Evolutionary conservation across 441 rosid species (phyloP), one percentile per base, ranked within the genome.

Genomic region (Gossypium davidsonii): DNA sequence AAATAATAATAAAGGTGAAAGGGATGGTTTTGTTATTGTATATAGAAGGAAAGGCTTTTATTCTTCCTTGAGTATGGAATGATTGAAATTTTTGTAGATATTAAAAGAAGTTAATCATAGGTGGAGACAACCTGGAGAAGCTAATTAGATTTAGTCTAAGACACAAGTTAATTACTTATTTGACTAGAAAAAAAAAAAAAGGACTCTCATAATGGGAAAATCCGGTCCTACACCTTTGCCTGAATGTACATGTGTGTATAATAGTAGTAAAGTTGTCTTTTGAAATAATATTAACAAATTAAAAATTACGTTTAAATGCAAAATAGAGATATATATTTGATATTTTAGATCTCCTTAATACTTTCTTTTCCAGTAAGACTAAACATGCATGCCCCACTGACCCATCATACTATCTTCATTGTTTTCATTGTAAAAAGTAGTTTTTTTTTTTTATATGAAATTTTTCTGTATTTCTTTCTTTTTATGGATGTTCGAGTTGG

Each of bases 171-270:
- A 28, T 23, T 21, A 31, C 65, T 68, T 77, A 44, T 79, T 76
- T 79, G 80, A 72, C 82, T 65, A 56, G 34, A 14, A 9, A 7
- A 62, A 6, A 53, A 3, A 4, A 31, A 4, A 31, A 31, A 31
- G 6, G 60, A 31, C 11, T 61, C 48, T 73, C 12, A 68, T 23
- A 64, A 71, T 71, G 62, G 60, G 25, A 23, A 11, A 61, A 52
- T 28, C 61, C 59, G 86, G 84, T 76, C 85, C 84, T 77, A 81
- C 81, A 67, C 14, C n/a, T 68, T 68, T 74, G 80, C 79, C 80
- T 69, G 53, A 46, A 37, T 49, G 62, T 34, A 6, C 39, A 34
- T 34, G 39, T 34, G 39, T 77, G 53, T 39, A 57, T 68, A 61
- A 73, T 61, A 63, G 26, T 34, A 17, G 26, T 15, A 37, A 62